phyloP scores from a whole-genome alignment of 108 stramenopile species.

The Skeletonema costatum region DNA sequence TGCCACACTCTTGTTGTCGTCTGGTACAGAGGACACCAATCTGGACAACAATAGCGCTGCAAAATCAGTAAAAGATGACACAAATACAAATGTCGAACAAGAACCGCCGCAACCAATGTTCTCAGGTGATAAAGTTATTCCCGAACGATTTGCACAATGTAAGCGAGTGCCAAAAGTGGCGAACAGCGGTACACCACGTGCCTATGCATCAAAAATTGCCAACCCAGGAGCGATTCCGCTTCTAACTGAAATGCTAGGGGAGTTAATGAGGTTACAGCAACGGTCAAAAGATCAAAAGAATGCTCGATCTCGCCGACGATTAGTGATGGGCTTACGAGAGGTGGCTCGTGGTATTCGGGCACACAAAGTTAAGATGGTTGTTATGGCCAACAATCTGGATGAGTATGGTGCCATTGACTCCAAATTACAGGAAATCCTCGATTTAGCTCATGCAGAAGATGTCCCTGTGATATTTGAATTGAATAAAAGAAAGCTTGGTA shows the following conservation, averaged over 20 bases:
- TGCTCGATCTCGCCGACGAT: constrained; percentile 70
- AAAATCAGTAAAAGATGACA: background rate
- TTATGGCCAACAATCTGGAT: constrained; percentile 94
- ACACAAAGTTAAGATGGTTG: constrained; percentile 85
- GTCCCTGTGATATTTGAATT: constrained; percentile 89
- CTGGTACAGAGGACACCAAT: background rate
- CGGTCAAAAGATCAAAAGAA: constrained; percentile 79
- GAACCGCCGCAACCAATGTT: constrained; percentile 40
- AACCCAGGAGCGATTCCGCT: constrained; percentile 68
- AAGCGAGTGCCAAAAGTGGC: constrained; percentile 87
- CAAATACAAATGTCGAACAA: background rate
- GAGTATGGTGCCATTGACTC: constrained; percentile 85
- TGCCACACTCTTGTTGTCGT: constrained; percentile 23
- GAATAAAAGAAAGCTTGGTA: constrained; percentile 83
- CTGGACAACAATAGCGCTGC: constrained; percentile 5
- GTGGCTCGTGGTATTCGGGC: constrained; percentile 88
- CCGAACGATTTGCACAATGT: constrained; percentile 75
- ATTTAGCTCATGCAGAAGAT: constrained; percentile 64
- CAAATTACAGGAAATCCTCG: constrained; percentile 85
- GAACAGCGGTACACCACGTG: constrained; percentile 56
- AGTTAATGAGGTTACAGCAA: constrained; percentile 84
- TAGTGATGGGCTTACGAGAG: constrained; percentile 93
- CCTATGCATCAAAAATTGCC: constrained; percentile 58
- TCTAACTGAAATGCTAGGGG: constrained; percentile 79
- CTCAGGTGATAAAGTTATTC: constrained; percentile 82